Conservation (phyloP, 169 alveolate species). For the Cystoisospora suis region DNA sequence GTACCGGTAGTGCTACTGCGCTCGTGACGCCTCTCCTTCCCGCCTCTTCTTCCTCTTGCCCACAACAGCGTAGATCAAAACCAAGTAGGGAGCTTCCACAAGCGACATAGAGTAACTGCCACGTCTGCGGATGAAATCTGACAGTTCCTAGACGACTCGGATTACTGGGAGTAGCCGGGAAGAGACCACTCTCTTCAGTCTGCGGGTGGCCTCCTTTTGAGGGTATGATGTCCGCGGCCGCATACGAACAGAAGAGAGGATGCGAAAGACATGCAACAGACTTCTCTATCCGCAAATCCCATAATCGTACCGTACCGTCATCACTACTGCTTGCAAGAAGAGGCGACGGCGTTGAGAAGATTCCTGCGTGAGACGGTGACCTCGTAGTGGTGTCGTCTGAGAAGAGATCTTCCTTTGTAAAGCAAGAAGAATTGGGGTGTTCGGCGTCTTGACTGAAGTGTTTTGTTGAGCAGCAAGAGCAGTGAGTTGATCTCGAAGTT, state of each 20-base stretch:
- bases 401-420: no score
- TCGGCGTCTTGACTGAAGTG: no score
- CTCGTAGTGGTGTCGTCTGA: no score
- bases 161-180: not conserved
- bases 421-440: no score
- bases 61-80: conserved; percentile 34
- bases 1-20: not conserved
- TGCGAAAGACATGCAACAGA: conserved; percentile 12
- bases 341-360: not conserved
- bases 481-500: no score
- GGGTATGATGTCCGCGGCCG: conserved; percentile 2
- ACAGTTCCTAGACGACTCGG: not conserved
- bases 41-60: not conserved
- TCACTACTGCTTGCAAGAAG: conserved; percentile 38
- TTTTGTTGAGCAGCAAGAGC: no score
- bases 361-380: no score
- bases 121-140: not conserved
- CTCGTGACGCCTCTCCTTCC: not conserved
- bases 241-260: not conserved
- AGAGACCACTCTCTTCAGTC: not conserved
- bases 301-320: conserved; percentile 30
- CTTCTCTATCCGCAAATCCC: conserved; percentile 23
- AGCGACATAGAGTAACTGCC: not conserved
- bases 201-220: no score
- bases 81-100: not conserved